These are phyloP conservation scores for Pseudomonodictys pantanalensis DNA, from an alignment of 495 filamentous ascomycete species.

Conservation along the genomic window DNA sequence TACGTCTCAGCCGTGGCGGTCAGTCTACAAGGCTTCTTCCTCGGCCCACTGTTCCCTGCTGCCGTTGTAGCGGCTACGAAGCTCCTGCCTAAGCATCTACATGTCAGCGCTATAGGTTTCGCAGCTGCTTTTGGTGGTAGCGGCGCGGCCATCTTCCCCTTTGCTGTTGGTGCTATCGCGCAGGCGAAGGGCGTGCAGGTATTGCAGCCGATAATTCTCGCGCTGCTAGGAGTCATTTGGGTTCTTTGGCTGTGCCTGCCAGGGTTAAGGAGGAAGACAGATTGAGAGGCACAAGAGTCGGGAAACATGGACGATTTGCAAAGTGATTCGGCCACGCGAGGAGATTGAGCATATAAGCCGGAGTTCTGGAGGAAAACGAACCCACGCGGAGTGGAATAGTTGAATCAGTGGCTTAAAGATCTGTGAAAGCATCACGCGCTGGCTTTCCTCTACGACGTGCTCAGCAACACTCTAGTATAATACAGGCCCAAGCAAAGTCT, in stretches of 20 bases:
- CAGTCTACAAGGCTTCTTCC: slow-evolving; percentile 68
- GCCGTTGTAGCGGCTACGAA: slow-evolving; percentile 78
- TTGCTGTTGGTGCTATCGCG: slow-evolving; percentile 80
- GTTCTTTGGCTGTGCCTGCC: slow-evolving; percentile 44
- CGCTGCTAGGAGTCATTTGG: slow-evolving; percentile 52
- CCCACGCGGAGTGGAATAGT: too few relatives aligned
- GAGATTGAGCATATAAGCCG: too few relatives aligned
- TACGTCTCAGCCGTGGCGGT: slow-evolving; percentile 68
- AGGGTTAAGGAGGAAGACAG: slow-evolving; percentile 40
- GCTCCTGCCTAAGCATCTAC: slow-evolving; percentile 70
- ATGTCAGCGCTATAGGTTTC: slow-evolving; percentile 81
- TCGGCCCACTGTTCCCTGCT: slow-evolving; percentile 65
- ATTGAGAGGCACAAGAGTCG: slow-evolving; percentile 12
- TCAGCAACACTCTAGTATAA: too few relatives aligned
- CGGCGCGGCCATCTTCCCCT: slow-evolving; percentile 78
- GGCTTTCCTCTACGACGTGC: too few relatives aligned
- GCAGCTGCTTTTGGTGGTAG: slow-evolving; percentile 76
- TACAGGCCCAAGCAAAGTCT: too few relatives aligned
- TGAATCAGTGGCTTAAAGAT: too few relatives aligned
- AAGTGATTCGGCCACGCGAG: too few relatives aligned
- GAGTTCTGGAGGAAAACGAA: too few relatives aligned
- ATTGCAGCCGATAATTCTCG: slow-evolving; percentile 72
- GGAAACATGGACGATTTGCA: too few relatives aligned
- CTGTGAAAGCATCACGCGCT: too few relatives aligned
- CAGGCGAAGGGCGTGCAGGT: slow-evolving; percentile 75